These are phyloP conservation scores for Achaetomiella virescens DNA, from an alignment of 495 filamentous ascomycete species.

Conservation along the genomic window DNA sequence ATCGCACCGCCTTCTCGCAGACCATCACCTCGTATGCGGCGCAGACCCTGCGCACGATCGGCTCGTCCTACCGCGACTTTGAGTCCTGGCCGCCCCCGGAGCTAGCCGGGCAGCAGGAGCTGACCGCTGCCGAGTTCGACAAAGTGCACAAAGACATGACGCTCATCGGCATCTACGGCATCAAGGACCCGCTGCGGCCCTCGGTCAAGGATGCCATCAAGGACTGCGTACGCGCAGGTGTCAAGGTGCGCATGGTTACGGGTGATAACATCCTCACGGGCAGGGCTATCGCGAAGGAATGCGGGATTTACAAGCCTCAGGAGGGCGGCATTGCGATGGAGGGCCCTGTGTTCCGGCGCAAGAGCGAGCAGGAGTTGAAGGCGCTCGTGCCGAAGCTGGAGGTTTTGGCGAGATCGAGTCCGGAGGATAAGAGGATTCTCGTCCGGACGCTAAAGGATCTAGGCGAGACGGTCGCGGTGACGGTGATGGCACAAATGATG, in stretches of 20 bases:
- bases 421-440: constrained; percentile 79
- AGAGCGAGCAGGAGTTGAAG: constrained; percentile 64
- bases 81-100: constrained; percentile 81
- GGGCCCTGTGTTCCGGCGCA: constrained; percentile 72
- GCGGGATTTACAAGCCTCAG: constrained; percentile 70
- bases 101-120: constrained; percentile 59
- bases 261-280: constrained; percentile 81
- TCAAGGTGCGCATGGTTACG: constrained; percentile 85
- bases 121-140: constrained; percentile 66
- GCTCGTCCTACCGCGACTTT: constrained; percentile 81
- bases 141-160: constrained; percentile 66
- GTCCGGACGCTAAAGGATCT: constrained; percentile 67
- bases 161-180: constrained; percentile 75
- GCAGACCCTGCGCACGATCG: constrained; percentile 82
- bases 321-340: constrained; percentile 78
- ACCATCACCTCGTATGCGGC: constrained; percentile 74
- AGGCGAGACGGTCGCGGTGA: constrained; percentile 77
- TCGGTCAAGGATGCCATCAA: constrained; percentile 70
- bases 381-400: constrained; percentile 65
- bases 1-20: constrained; percentile 51
- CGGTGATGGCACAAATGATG: constrained; percentile 87
- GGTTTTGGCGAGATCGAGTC: constrained; percentile 79
- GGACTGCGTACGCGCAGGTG: constrained; percentile 69
- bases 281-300: constrained; percentile 73
- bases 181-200: constrained; percentile 81